Conservation (phyloP, 495 filamentous ascomycete species). For the Trichodelitschia bisporula region DNA sequence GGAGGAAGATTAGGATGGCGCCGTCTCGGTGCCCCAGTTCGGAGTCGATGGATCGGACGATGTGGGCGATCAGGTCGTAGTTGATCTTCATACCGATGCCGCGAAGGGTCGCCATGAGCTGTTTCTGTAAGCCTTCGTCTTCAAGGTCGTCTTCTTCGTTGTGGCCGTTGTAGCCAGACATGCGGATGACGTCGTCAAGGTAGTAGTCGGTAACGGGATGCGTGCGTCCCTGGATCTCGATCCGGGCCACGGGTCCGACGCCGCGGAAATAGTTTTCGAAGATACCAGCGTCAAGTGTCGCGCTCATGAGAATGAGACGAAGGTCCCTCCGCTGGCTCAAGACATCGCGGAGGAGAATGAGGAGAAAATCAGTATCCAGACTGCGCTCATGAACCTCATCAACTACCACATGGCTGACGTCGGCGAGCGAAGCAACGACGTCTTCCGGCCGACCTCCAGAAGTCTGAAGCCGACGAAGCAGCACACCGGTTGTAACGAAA, state of each 20-base stretch:
- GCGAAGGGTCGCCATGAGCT: conserved; percentile 35
- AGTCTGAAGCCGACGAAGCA: conserved; percentile 70
- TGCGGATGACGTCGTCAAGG: conserved; percentile 62
- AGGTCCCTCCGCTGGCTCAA: conserved; percentile 47
- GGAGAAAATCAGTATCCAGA: conserved; percentile 81
- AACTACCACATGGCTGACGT: conserved; percentile 85
- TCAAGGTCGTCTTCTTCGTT: conserved; percentile 7
- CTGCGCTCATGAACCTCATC: conserved; percentile 95
- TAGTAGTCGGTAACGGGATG: conserved; percentile 79
- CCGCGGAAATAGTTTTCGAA: conserved; percentile 69
- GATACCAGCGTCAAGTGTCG: conserved; percentile 72
- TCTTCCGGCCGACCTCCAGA: conserved; percentile 49
- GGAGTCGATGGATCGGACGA: conserved; percentile 54
- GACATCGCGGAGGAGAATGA: conserved; percentile 73
- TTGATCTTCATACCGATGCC: conserved; percentile 72
- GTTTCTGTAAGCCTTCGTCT: conserved; percentile 10
- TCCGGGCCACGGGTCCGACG: conserved; percentile 37
- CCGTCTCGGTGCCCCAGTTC: conserved; percentile 45
- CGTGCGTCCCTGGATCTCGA: conserved; percentile 76
- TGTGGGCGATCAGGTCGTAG: conserved; percentile 64
- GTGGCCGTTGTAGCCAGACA: conserved; percentile 28
- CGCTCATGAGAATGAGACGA: conserved; percentile 93
- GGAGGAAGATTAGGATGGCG: conserved; percentile 83
- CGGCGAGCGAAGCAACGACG: conserved; percentile 43
- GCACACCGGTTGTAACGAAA: conserved; percentile 93